A percentile compares a stretch with the other conserved stretches of the same genome.
Evolutionary conservation across 2,329 filamentous ascomycete species (phyloP).

Genomic region (Diaporthe humulicola): DNA sequence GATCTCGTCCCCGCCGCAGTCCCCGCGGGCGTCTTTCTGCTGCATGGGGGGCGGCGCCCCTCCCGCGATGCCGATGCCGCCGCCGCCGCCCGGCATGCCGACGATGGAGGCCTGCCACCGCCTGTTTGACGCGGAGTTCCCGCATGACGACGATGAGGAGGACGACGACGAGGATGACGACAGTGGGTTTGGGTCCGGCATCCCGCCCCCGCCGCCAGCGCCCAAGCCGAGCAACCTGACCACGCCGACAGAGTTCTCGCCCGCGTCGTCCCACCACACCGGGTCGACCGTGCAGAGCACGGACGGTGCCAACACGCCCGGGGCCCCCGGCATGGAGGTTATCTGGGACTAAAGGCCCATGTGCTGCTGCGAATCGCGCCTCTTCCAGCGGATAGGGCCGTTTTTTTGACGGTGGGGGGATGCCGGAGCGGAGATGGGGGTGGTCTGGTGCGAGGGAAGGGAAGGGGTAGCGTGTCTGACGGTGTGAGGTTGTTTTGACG

Average conservation of each 20-base stretch:
- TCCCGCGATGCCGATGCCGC: not conserved
- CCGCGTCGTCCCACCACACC: slow-evolving; percentile 31
- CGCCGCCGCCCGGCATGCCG: not conserved
- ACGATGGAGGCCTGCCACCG: not conserved
- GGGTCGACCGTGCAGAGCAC: slow-evolving; percentile 26
- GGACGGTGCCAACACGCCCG: not conserved
- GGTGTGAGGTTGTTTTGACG: not conserved
- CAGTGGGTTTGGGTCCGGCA: not conserved
- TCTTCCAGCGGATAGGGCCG: too few relatives aligned
- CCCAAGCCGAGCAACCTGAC: slow-evolving; percentile 38
- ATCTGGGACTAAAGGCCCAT: not conserved
- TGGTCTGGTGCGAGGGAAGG: not conserved
- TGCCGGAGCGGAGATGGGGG: too few relatives aligned
- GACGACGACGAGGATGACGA: not conserved
- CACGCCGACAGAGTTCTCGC: slow-evolving; percentile 37
- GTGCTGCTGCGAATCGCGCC: not conserved
- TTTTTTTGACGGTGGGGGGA: too few relatives aligned
- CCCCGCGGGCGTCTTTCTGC: not conserved
- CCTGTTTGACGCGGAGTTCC: not conserved
- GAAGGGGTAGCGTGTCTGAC: not conserved
- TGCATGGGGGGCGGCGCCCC: not conserved
- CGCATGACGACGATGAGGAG: not conserved
- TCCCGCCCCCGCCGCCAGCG: slow-evolving; percentile 11
- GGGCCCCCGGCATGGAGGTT: not conserved
- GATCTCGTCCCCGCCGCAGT: not conserved